Evolutionary conservation across 2,329 filamentous ascomycete species (phyloP).

Genomic region (Huntiella decipiens): DNA sequence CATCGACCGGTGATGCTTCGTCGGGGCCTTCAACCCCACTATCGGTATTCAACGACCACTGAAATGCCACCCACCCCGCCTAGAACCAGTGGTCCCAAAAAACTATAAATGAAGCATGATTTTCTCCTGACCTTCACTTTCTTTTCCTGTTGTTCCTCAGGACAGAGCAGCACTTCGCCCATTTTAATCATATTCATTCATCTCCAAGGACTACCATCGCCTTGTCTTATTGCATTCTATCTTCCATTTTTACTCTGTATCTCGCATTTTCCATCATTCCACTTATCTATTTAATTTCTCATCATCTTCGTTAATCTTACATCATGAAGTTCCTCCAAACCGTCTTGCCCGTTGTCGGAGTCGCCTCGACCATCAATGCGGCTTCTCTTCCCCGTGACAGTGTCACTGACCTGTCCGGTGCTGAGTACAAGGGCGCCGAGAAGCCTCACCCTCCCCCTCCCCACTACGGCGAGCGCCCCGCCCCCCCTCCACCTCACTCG

Average conservation of each 20-base stretch:
- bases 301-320: slow-evolving; percentile 3
- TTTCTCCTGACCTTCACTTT: not conserved
- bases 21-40: no score
- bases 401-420: slow-evolving; percentile 1
- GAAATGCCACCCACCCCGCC: no score
- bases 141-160: slow-evolving; percentile 5
- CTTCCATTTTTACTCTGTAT: not conserved
- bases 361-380: slow-evolving; percentile 10
- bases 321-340: slow-evolving; percentile 11
- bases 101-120: slow-evolving; percentile 2
- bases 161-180: slow-evolving; percentile 4
- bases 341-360: slow-evolving; percentile 11
- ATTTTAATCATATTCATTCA: not conserved
- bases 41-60: no score
- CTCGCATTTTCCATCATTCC: slow-evolving; percentile 4
- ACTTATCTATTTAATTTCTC: not conserved
- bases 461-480: slow-evolving; percentile 3
- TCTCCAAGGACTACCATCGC: slow-evolving; percentile 4
- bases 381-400: slow-evolving; percentile 9
- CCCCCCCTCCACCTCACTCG: slow-evolving; percentile 6
- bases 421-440: slow-evolving; percentile 9
- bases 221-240: slow-evolving; percentile 7
- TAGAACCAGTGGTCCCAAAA: not conserved
- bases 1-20: no score
- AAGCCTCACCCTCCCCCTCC: slow-evolving; percentile 3